Base-by-base conservation (phyloP, 306 rosid species). In the Casuarina equisetifolia region DNA sequence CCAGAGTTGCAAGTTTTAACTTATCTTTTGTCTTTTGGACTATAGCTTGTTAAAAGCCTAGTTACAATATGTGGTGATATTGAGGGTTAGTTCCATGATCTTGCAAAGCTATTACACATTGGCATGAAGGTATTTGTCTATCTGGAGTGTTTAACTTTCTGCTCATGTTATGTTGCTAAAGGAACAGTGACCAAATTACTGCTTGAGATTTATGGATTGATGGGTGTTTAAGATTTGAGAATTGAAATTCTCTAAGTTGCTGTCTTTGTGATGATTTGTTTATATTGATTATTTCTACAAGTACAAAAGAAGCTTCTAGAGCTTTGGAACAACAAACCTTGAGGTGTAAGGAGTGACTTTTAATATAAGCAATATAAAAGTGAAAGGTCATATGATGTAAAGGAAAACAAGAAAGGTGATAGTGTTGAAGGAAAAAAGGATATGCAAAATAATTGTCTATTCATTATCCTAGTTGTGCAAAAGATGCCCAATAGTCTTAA, bases 21-120 rank as follows among this genome's bases (percentile, higher is more conserved):
- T 59, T 76, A 63, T 59, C 40, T 55, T 81, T 82, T 36, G 50
- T 80, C 59, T 82, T 80, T 16, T 64, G 73, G 53, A 39, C 75
- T 90, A 86, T 97, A 95, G 98, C 98, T 97, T 40, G 97, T 95
- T 75, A 95, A 88, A 82, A 91, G 98, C 76, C 98, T 97, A 61
- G 97, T 95, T 32, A 95, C 98, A 51, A 95, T 95, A 36, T 95
- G 97, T 64, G 98, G 98, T 75, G 97, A 92, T 89, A 95, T 95
- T 87, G 97, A 95, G 25, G 98, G 98, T 70, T 97, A 95, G 54
- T 95, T 95, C 80, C 98, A 95, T 75, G 98, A 95, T 84, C 98
- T 95, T 81, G 97, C 98, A 1, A 97, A 95, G 87, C 98, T 95
- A 71, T 95, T 95, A 76, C 97, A 95, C 79, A 95, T 95, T 81